phyloP scores from a whole-genome alignment of 2,329 filamentous ascomycete species.

The Aspergillus sojae region DNA sequence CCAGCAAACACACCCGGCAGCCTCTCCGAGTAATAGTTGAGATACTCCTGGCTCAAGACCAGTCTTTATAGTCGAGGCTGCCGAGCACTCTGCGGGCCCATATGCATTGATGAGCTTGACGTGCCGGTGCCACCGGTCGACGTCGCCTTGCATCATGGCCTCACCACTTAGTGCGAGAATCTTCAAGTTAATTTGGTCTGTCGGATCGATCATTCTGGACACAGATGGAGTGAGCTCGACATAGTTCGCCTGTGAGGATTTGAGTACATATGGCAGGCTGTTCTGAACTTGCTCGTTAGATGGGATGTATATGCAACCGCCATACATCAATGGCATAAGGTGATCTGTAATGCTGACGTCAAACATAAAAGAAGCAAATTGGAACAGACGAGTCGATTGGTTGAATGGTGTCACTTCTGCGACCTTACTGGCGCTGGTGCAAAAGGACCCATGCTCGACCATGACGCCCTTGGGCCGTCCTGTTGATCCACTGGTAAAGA shows the following conservation, averaged over 20 bases:
- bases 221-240: neutral
- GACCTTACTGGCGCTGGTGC: constrained; percentile 20
- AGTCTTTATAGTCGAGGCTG: too few species aligned
- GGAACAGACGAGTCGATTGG: constrained; percentile 38
- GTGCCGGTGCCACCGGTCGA: too few species aligned
- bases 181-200: too few species aligned
- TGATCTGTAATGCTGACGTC: constrained; percentile 49
- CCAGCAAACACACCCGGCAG: too few species aligned
- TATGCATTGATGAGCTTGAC: too few species aligned
- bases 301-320: constrained; percentile 14
- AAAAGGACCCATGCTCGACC: constrained; percentile 39
- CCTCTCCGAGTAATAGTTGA: neutral
- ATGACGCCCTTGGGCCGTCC: constrained; percentile 14
- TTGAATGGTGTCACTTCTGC: too few species aligned
- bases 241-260: too few species aligned
- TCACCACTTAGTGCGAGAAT: too few species aligned
- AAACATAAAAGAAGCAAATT: constrained; percentile 39
- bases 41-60: too few species aligned
- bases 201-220: too few species aligned
- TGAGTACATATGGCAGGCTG: neutral
- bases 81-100: too few species aligned
- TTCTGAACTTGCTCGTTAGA: constrained; percentile 6
- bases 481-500: constrained; percentile 21
- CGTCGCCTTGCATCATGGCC: too few species aligned
- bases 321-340: neutral